A percentile compares a stretch with the other conserved stretches of the same genome.
These are phyloP conservation scores for Diutina catenulata DNA, from an alignment of 1,139 yeast genomes.

Conservation along the genomic window DNA sequence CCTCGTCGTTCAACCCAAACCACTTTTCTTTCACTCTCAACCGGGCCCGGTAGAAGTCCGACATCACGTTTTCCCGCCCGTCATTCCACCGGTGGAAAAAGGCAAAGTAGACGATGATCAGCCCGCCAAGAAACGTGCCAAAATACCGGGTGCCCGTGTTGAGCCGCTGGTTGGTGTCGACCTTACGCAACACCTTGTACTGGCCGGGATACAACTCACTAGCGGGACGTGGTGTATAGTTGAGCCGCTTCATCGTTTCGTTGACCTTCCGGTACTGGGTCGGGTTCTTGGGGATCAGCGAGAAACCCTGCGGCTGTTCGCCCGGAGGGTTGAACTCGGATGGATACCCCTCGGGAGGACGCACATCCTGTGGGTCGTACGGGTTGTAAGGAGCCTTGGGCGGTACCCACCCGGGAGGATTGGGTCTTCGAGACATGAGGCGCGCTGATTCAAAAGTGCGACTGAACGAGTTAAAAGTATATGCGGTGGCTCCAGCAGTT, in stretches of 20 bases:
- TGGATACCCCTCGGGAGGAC: constrained; percentile 82
- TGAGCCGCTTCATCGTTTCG: constrained; percentile 60
- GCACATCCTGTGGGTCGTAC: constrained; percentile 60
- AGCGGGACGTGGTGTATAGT: constrained; percentile 71
- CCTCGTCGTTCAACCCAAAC: constrained; percentile 45
- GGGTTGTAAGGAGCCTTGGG: constrained; percentile 83
- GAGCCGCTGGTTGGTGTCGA: constrained; percentile 43
- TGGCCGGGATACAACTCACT: constrained; percentile 72
- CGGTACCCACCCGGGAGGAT: constrained; percentile 74
- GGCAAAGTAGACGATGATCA: constrained; percentile 43
- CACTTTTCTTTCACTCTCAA: constrained; percentile 41
- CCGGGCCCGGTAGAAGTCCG: constrained; percentile 54
- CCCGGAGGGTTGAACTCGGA: constrained; percentile 60
- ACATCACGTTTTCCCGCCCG: constrained; percentile 65
- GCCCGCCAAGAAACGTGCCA: constrained; percentile 35
- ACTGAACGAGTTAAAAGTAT: too few relatives aligned
- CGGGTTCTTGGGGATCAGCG: constrained; percentile 55
- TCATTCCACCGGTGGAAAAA: constrained; percentile 82
- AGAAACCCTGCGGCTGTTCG: constrained; percentile 39
- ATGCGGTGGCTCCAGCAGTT: constrained; percentile 11
- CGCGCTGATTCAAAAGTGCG: too few relatives aligned
- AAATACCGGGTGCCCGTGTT: constrained; percentile 43
- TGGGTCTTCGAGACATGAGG: constrained; percentile 56
- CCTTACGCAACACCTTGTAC: constrained; percentile 55
- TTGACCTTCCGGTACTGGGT: constrained; percentile 60